Conservation (phyloP, 2,329 filamentous ascomycete genomes). For the Fusarium aywerte region DNA sequence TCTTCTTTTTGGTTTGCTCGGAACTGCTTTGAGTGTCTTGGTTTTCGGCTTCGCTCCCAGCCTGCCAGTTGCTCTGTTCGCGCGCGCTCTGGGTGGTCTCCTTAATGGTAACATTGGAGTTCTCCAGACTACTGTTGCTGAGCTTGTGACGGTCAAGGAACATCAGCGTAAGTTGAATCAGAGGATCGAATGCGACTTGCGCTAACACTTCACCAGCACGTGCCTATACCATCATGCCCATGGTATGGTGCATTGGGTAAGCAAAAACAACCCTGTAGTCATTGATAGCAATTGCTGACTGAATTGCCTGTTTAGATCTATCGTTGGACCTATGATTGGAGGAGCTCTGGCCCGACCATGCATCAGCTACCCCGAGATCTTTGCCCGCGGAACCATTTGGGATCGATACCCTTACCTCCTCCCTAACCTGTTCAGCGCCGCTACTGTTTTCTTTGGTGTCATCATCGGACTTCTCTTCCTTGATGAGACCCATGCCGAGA, state of each 20-base stretch:
- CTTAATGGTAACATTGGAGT: constrained; percentile 98
- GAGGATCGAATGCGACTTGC: neutral
- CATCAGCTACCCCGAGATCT: constrained; percentile 79
- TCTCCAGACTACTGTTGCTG: constrained; percentile 92
- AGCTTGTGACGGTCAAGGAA: constrained; percentile 91
- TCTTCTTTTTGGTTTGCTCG: constrained; percentile 85
- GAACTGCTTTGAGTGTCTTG: constrained; percentile 92
- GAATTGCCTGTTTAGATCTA: constrained; percentile 70
- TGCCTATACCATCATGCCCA: constrained; percentile 97
- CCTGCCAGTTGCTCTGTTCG: constrained; percentile 83
- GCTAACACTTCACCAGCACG: constrained; percentile 67
- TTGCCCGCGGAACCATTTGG: constrained; percentile 79
- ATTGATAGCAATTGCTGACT: constrained; percentile 39
- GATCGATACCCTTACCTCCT: constrained; percentile 89
- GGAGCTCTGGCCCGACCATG: constrained; percentile 90
- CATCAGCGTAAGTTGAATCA: constrained; percentile 77
- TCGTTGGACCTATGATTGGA: constrained; percentile 90
- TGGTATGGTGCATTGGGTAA: constrained; percentile 95
- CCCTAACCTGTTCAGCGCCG: constrained; percentile 89
- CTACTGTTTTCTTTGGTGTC: constrained; percentile 80
- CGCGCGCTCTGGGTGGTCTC: constrained; percentile 87
- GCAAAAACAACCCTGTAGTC: constrained; percentile 40
- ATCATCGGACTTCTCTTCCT: constrained; percentile 84
- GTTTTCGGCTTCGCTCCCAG: constrained; percentile 91
- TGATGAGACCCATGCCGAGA: constrained; percentile 90